phyloP scores from a whole-genome alignment of 208 protist genomes.

The Endotrypanum monterogeii region DNA sequence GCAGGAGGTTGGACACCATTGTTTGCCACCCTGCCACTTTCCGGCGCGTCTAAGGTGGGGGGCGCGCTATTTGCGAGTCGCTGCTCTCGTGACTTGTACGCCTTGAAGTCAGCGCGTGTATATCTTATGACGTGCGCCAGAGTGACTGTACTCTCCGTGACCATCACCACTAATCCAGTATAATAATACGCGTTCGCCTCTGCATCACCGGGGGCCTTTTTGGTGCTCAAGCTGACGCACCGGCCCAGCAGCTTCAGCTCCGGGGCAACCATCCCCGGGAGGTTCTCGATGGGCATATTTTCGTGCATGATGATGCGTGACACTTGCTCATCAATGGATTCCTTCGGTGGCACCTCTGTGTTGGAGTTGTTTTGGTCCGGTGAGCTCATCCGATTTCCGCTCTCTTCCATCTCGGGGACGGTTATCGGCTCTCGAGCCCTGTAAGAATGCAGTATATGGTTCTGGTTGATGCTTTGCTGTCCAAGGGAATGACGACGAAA shows the following conservation, averaged over 20 bases:
- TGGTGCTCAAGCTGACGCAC: conserved; percentile 55
- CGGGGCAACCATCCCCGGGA: conserved; percentile 49
- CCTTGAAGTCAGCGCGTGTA: conserved; percentile 51
- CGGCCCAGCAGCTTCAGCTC: conserved; percentile 79
- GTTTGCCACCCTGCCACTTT: too few relatives aligned
- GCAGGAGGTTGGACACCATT: neutral
- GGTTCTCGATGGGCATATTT: conserved; percentile 52
- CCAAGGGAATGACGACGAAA: too few relatives aligned
- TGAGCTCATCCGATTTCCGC: neutral
- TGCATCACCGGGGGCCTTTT: conserved; percentile 27
- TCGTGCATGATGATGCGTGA: conserved; percentile 43
- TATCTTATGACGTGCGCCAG: conserved; percentile 69
- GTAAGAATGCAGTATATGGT: neutral
- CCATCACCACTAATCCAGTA: conserved; percentile 58
- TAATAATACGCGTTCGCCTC: conserved; percentile 46
- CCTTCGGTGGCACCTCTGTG: neutral
- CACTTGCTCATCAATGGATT: conserved; percentile 35
- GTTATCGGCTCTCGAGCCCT: conserved; percentile 6
- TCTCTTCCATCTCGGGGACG: neutral
- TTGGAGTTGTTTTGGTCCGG: neutral
- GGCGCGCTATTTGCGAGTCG: neutral
- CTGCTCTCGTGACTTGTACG: conserved; percentile 19
- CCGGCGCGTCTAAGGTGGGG: neutral
- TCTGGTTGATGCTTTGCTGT: neutral
- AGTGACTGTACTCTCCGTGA: conserved; percentile 61